Evolutionary conservation across 192 early-diverging fungal genomes (phyloP).

Genomic region (Thoreauomyces humboldtii): DNA sequence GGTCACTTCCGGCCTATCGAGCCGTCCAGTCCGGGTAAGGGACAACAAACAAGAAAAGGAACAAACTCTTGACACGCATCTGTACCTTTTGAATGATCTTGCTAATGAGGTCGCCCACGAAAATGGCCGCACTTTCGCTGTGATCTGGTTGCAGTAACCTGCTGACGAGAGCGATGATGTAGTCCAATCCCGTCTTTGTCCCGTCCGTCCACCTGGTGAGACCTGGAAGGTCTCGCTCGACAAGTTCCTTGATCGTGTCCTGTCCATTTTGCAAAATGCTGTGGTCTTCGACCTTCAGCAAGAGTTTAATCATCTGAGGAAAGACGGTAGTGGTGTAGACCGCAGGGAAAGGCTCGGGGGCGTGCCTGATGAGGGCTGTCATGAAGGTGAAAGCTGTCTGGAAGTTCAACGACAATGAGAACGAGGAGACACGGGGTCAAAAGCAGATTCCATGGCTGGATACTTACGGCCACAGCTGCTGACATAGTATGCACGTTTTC

Average conservation of each 20-base stretch:
- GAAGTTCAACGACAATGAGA: neutral
- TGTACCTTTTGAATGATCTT: conserved; percentile 76
- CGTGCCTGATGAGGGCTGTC: conserved; percentile 66
- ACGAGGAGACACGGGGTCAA: neutral
- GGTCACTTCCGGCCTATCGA: conserved; percentile 51
- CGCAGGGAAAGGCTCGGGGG: conserved; percentile 69
- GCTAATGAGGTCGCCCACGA: conserved; percentile 85
- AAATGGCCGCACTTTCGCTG: conserved; percentile 78
- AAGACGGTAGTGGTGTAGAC: conserved; percentile 60
- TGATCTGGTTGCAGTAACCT: conserved; percentile 71
- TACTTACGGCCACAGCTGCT: conserved; percentile 22
- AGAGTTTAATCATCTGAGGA: conserved; percentile 73
- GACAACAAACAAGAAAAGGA: neutral
- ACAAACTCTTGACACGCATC: neutral
- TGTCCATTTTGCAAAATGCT: conserved; percentile 85
- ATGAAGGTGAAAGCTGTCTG: conserved; percentile 72
- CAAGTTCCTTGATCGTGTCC: conserved; percentile 74
- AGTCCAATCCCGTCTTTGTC: conserved; percentile 67
- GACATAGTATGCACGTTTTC: conserved; percentile 17
- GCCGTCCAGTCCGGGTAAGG: neutral
- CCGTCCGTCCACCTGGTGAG: conserved; percentile 68
- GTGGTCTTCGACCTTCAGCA: conserved; percentile 66
- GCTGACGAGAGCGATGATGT: conserved; percentile 77
- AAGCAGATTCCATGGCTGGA: too few relatives aligned
- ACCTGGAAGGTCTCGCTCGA: conserved; percentile 73